A percentile compares a stretch with the other conserved stretches of the same genome.
Evolutionary conservation across 2,329 filamentous ascomycete species (phyloP).

Genomic region (Phoma herbarum): DNA sequence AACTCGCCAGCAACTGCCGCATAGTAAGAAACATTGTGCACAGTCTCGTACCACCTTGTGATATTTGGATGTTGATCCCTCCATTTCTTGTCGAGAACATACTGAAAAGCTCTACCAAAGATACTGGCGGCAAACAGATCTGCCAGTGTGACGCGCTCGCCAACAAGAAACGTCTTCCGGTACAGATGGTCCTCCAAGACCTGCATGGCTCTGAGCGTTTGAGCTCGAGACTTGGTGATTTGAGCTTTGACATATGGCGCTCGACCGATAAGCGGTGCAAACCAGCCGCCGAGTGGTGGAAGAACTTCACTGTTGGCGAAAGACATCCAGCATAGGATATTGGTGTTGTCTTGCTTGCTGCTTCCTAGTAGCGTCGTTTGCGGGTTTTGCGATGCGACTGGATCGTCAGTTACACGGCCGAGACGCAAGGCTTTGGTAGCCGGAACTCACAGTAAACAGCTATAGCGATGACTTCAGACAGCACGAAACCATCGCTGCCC

Average conservation of each 20-base stretch:
- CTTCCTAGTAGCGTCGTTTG: neutral
- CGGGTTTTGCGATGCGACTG: neutral
- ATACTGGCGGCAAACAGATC: neutral
- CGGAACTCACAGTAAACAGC: neutral
- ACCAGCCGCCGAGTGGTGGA: neutral
- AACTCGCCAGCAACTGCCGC: neutral
- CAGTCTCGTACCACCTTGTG: neutral
- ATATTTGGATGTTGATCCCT: neutral
- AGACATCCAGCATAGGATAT: neutral
- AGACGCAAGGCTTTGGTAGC: neutral
- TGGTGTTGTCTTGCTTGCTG: neutral
- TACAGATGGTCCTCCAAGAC: neutral
- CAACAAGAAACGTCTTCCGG: neutral
- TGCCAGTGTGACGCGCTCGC: neutral
- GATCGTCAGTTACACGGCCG: neutral
- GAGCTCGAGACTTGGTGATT: neutral
- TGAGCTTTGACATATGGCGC: neutral
- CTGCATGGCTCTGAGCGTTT: neutral
- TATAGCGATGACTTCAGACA: neutral
- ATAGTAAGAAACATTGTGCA: neutral
- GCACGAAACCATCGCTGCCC: neutral
- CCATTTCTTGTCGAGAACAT: neutral
- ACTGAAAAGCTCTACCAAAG: neutral
- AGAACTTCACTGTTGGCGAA: neutral
- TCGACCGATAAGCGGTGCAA: neutral